Base-by-base conservation (phyloP, 2,329 filamentous ascomycete genomes). In the Pyrenochaeta sp. region DNA sequence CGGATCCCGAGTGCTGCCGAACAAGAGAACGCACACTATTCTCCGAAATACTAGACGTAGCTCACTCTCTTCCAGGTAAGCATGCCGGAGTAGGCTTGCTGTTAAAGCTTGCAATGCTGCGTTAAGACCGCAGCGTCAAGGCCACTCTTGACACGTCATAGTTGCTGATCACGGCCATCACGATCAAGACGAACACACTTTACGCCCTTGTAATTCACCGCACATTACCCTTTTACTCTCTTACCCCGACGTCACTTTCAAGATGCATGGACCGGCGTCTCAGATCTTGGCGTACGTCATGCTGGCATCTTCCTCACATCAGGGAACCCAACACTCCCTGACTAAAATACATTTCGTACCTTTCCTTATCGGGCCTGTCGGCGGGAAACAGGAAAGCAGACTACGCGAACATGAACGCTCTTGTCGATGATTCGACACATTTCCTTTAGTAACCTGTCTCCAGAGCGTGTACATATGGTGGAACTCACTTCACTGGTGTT, bases 11-110 rank as follows among this genome's bases (percentile, higher is more conserved):
- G 66, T 65, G 65, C 64, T 54, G 65, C 62, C 55, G 62, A 72
- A 56, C 64, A 68, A 63, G 68, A 73, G 32, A 68, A 72, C 63
- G 64, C 65, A 51, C 67, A 58, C 46, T 72, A 71, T 52, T 65
- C 64, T 46, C 61, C 60, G 19, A 62, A 67, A 46, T 65, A 62
- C 51, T 67, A 67, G 64, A 62, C 62, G 47, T 65, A 56, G 64
- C 72, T 75, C 67, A 75, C 71, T 50, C 54, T 42, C 61, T 49
- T 62, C 61, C 69, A 75, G 72, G 63, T 74, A 71, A 73, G 64
- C 59, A 56, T 40, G 40, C 55, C 67, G 63, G 60, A 61, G 66
- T 64, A 57, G 54, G 52, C 49, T 58, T 56, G 62, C 50, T 55
- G 45, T 59, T 59, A 56, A 55, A 55, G 47, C 58, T 52, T 53